A percentile compares a stretch with the other conserved stretches of the same genome.
Evolutionary conservation across 257 asterid genomes (phyloP).

Genomic region (Jaltomata sinuosa): DNA sequence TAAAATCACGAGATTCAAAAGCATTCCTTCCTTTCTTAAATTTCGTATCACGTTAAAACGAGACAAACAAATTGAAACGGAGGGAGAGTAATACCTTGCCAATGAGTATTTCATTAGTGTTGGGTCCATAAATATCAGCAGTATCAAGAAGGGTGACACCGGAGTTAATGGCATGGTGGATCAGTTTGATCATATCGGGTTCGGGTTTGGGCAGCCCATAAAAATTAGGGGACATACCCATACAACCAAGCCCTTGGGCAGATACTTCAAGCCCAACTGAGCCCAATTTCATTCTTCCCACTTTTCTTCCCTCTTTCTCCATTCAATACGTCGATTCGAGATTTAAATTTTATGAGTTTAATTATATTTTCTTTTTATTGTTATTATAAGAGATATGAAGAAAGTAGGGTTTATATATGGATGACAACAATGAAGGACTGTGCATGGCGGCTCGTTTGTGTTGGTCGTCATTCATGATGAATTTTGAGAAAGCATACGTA

Average conservation of each 20-base stretch:
- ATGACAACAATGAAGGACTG: too few species aligned
- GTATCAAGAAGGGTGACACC: slow-evolving; percentile 36
- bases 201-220: slow-evolving; percentile 37
- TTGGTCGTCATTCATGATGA: background rate
- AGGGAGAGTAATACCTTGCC: slow-evolving; percentile 18
- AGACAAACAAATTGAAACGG: background rate
- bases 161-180: slow-evolving; percentile 26
- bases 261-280: slow-evolving; percentile 33
- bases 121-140: slow-evolving; percentile 28
- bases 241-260: slow-evolving; percentile 32
- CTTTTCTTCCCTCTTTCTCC: background rate
- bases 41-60: fast-evolving
- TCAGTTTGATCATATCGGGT: slow-evolving; percentile 31
- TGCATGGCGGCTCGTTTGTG: background rate
- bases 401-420: background rate
- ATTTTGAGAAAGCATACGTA: background rate
- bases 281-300: slow-evolving; percentile 24
- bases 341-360: too few species aligned
- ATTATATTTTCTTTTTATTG: too few species aligned
- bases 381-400: background rate
- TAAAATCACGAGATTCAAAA: background rate
- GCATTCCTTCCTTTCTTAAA: background rate
- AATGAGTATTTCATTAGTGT: slow-evolving; percentile 30
- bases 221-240: slow-evolving; percentile 29
- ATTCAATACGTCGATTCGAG: too few species aligned